These are phyloP conservation scores for Panellus pusillus DNA, from an alignment of 768 basidiomycete genomes.

Conservation along the genomic window DNA sequence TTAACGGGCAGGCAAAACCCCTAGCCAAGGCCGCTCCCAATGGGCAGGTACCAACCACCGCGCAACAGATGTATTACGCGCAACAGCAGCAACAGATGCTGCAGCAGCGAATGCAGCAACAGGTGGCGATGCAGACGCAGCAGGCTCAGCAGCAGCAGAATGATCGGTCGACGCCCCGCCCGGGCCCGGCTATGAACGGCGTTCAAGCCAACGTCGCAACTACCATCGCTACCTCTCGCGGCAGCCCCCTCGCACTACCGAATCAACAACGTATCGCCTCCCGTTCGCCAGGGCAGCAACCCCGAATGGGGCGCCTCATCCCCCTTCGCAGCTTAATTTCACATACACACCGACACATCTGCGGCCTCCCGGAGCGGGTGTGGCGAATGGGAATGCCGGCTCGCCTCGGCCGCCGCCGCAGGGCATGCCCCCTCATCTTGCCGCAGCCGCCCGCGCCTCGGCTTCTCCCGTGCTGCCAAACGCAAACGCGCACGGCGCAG, in stretches of 20 bases:
- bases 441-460: slow-evolving; percentile 10
- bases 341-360: slow-evolving; percentile 17
- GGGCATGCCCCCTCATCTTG: slow-evolving; percentile 14
- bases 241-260: slow-evolving; percentile 14
- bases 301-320: slow-evolving; percentile 1
- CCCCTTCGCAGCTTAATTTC: slow-evolving; percentile 16
- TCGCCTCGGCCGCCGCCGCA: slow-evolving; percentile 16
- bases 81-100: slow-evolving; percentile 14
- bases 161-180: slow-evolving; percentile 22
- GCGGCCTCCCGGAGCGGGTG: slow-evolving; percentile 20
- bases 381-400: slow-evolving; percentile 1
- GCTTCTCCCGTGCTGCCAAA: slow-evolving; percentile 8
- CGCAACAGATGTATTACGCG: slow-evolving; percentile 9
- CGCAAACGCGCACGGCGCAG: slow-evolving; percentile 6
- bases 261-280: slow-evolving; percentile 8
- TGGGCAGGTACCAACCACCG: background rate
- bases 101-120: background rate
- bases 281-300: slow-evolving; percentile 10
- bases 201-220: slow-evolving; percentile 12
- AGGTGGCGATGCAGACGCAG: slow-evolving; percentile 9
- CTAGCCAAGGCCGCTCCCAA: background rate
- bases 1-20: slow-evolving; percentile 11
- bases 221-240: slow-evolving; percentile 17
- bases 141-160: slow-evolving; percentile 25
- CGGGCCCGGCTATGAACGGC: slow-evolving; percentile 8